phyloP scores from a whole-genome alignment of 2,329 filamentous ascomycete genomes.

The Geosmithia flava region DNA sequence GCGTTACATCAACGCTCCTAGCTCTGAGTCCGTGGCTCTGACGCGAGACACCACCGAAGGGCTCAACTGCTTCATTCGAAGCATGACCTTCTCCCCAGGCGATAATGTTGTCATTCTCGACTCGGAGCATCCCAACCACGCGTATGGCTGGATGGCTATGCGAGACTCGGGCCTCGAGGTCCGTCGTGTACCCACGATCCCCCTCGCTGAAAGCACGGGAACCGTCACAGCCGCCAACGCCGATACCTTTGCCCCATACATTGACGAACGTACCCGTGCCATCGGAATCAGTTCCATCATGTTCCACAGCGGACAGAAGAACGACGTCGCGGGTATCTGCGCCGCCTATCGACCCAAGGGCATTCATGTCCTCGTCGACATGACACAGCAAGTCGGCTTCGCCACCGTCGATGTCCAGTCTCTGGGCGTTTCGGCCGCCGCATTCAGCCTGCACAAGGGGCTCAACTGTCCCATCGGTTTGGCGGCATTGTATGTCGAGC shows the following conservation, averaged over 20 bases:
- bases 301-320: constrained; percentile 18
- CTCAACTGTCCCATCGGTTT: constrained; percentile 17
- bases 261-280: constrained; percentile 14
- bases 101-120: constrained; percentile 19
- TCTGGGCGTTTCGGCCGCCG: constrained; percentile 14
- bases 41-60: constrained; percentile 20
- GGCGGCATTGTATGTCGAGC: constrained; percentile 15
- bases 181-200: constrained; percentile 7
- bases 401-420: constrained; percentile 11
- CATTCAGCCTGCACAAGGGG: constrained; percentile 19
- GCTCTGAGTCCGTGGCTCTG: constrained; percentile 10
- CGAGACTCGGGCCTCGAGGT: constrained; percentile 13
- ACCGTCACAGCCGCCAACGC: constrained; percentile 5
- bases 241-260: constrained; percentile 13
- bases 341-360: constrained; percentile 10
- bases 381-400: constrained; percentile 20
- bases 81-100: constrained; percentile 10
- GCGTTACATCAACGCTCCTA: constrained; percentile 14
- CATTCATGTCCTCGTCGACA: constrained; percentile 16
- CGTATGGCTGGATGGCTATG: constrained; percentile 15
- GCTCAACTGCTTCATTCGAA: constrained; percentile 13
- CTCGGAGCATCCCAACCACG: constrained; percentile 18
- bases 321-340: constrained; percentile 15
- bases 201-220: constrained; percentile 6
- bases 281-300: constrained; percentile 18